A percentile compares a stretch with the other conserved stretches of the same genome.
Evolutionary conservation across 1,139 yeast genomes (phyloP).

Genomic region (Kurtzmaniella natalensis): DNA sequence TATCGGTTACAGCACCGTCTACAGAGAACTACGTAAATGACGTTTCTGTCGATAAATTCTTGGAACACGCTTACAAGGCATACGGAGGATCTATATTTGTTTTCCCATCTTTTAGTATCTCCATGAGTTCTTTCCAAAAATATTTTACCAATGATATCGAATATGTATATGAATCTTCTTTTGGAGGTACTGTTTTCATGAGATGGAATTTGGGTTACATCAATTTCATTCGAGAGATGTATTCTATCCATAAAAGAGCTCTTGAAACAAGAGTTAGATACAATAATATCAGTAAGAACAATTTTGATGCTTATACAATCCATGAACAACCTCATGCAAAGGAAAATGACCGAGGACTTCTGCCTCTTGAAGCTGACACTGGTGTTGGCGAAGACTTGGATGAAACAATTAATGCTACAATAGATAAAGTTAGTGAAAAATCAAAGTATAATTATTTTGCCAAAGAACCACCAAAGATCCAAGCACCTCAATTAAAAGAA

Average conservation of each 20-base stretch:
- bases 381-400: slow-evolving; percentile 22
- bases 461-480: slow-evolving; percentile 71
- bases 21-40: slow-evolving; percentile 43
- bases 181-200: slow-evolving; percentile 87
- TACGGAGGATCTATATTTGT: slow-evolving; percentile 76
- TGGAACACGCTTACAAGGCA: slow-evolving; percentile 52
- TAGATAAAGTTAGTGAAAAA: slow-evolving; percentile 59
- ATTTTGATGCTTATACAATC: no score
- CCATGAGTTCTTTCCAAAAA: slow-evolving; percentile 72
- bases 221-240: slow-evolving; percentile 90
- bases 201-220: slow-evolving; percentile 93
- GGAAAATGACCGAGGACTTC: not conserved
- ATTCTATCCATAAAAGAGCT: slow-evolving; percentile 53
- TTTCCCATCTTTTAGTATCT: slow-evolving; percentile 70
- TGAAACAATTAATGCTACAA: slow-evolving; percentile 51
- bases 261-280: slow-evolving; percentile 34
- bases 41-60: slow-evolving; percentile 52
- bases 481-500: slow-evolving; percentile 84
- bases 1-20: slow-evolving; percentile 48
- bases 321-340: not conserved
- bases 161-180: slow-evolving; percentile 62
- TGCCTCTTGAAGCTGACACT: not conserved
- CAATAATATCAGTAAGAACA: slow-evolving; percentile 13
- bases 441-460: slow-evolving; percentile 62
- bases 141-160: slow-evolving; percentile 49